A percentile compares a stretch with the other conserved stretches of the same genome.
Conservation (phyloP, 2,329 filamentous ascomycete genomes). For the Diplodia scrobiculata region DNA sequence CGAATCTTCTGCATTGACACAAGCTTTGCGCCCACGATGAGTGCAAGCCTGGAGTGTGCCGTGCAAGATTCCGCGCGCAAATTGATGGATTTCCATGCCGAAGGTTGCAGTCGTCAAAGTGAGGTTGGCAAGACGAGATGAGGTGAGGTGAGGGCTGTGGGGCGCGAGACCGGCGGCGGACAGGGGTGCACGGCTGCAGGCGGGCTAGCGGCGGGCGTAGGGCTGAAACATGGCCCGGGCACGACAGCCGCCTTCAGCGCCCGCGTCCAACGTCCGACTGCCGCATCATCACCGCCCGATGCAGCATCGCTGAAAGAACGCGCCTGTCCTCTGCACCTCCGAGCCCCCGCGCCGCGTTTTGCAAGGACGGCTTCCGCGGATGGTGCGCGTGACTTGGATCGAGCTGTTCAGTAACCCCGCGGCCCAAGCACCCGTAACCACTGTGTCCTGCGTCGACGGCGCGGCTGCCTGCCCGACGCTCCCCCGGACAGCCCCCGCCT, state of each 20-base stretch:
- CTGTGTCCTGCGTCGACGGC: neutral
- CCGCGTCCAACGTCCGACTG: constrained; percentile 7
- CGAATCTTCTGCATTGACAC: neutral
- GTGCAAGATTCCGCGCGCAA: neutral
- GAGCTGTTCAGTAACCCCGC: neutral
- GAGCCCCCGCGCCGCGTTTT: neutral
- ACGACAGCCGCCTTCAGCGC: constrained; percentile 11
- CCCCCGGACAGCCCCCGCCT: constrained; percentile 2
- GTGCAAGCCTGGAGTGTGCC: neutral
- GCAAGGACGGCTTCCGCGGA: neutral
- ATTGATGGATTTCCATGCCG: neutral
- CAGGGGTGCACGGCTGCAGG: neutral
- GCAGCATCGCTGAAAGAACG: constrained; percentile 7
- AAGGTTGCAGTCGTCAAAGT: neutral
- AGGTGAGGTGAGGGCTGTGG: neutral
- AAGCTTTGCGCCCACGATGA: neutral
- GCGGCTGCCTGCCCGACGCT: constrained; percentile 7
- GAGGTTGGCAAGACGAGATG: neutral
- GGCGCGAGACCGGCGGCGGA: neutral
- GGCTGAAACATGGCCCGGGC: constrained; percentile 24
- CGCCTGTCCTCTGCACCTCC: neutral
- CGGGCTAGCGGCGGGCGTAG: neutral
- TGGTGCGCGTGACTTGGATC: constrained; percentile 7
- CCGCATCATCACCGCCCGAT: constrained; percentile 22
- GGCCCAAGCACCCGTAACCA: neutral